Percentiles rank a stretch among this genome's conserved stretches.
These are phyloP conservation scores for Lumnitzera racemosa DNA, from an alignment of 345 rosid genomes.

Conservation along the genomic window DNA sequence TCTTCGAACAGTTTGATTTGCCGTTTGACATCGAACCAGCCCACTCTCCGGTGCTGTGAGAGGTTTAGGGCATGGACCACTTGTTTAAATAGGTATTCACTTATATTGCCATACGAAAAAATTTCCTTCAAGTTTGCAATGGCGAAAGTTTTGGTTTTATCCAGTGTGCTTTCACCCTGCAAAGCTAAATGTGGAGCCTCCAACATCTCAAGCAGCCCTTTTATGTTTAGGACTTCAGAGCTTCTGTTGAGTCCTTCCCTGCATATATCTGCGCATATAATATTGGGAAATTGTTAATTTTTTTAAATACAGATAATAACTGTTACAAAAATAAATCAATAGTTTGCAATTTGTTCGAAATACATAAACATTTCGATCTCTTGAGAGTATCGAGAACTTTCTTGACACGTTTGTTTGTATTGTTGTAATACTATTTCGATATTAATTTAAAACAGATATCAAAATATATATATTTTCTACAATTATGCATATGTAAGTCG, in stretches of 20 bases:
- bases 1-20: constrained; percentile 16
- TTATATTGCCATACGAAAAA: background rate
- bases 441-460: no score
- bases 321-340: no score
- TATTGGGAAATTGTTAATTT: no score
- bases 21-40: constrained; percentile 48
- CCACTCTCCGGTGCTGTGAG: constrained; percentile 31
- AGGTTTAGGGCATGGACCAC: constrained; percentile 30
- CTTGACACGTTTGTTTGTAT: no score
- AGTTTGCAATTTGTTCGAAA: no score
- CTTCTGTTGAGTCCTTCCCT: constrained; percentile 5
- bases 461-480: no score
- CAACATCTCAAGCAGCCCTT: constrained; percentile 29
- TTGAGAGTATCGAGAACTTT: no score
- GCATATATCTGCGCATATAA: constrained; percentile 29
- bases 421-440: no score
- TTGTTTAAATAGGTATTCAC: constrained; percentile 4
- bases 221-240: constrained; percentile 10
- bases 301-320: no score
- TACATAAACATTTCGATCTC: no score
- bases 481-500: no score
- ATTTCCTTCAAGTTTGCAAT: constrained; percentile 4
- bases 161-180: constrained; percentile 26
- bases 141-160: constrained; percentile 20
- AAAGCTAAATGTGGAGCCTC: constrained; percentile 39